Conservation (phyloP, 2,329 filamentous ascomycete species). For the Phoma herbarum region DNA sequence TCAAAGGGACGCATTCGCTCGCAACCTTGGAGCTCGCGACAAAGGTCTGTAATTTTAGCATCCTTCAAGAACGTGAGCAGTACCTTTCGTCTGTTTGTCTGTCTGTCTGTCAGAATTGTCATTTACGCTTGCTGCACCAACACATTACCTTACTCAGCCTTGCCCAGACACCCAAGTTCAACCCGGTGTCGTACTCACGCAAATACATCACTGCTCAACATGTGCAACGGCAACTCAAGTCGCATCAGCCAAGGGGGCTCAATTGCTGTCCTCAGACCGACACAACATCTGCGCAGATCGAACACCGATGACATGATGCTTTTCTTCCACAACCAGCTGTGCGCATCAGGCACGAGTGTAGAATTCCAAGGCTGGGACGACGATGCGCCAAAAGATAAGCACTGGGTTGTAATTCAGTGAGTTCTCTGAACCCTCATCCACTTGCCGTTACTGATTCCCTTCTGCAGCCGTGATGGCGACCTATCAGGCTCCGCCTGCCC, state of each 20-base stretch:
- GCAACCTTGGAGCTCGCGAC: conserved; percentile 19
- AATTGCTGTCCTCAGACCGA: conserved; percentile 45
- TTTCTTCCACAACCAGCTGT: conserved; percentile 41
- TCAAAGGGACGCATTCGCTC: conserved; percentile 47
- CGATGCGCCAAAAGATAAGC: conserved; percentile 16
- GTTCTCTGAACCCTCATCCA: neutral
- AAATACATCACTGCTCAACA: neutral
- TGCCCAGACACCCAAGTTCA: no score
- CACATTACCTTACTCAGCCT: neutral
- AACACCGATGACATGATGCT: conserved; percentile 36
- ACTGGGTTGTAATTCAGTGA: conserved; percentile 48
- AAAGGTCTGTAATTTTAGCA: conserved; percentile 1
- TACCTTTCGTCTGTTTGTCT: neutral
- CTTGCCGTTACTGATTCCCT: neutral
- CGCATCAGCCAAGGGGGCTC: conserved; percentile 47
- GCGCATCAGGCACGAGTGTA: conserved; percentile 36
- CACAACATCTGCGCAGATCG: conserved; percentile 15
- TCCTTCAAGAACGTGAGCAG: neutral
- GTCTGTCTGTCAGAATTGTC: neutral
- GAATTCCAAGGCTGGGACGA: conserved; percentile 37
- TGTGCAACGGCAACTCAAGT: conserved; percentile 33
- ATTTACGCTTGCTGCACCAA: neutral
- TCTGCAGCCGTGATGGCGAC: conserved; percentile 44
- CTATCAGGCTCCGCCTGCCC: conserved; percentile 23
- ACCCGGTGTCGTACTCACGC: neutral